phyloP scores from a whole-genome alignment of 1,284 basidiomycete genomes.

The Naganishia albida region DNA sequence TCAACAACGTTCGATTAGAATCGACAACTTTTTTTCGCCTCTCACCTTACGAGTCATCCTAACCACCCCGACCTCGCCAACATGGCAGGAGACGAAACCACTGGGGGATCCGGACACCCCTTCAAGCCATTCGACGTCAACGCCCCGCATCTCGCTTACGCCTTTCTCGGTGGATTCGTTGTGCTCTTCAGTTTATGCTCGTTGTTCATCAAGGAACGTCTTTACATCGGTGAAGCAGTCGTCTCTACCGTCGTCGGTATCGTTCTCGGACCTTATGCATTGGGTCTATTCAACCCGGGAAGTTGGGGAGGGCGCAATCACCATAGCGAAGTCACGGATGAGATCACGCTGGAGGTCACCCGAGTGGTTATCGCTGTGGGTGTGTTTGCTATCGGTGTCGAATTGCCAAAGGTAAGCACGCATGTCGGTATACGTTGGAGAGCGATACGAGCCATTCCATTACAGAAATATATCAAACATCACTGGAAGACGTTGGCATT shows the following conservation, averaged over 20 bases:
- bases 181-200: constrained; percentile 70
- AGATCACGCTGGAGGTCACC: constrained; percentile 84
- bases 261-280: constrained; percentile 72
- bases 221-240: constrained; percentile 96
- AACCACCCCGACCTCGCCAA: not conserved
- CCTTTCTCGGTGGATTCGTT: constrained; percentile 78
- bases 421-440: not conserved
- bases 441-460: not conserved
- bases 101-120: constrained; percentile 17
- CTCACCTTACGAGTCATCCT: not conserved
- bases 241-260: constrained; percentile 94
- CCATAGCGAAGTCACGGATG: constrained; percentile 62
- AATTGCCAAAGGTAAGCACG: constrained; percentile 70
- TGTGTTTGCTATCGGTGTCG: constrained; percentile 97
- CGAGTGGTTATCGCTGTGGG: constrained; percentile 95
- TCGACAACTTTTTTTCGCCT: not conserved
- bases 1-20: not conserved
- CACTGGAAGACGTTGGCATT: constrained; percentile 90
- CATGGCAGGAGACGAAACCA: constrained; percentile 19
- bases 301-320: constrained; percentile 66
- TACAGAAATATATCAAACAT: constrained; percentile 73
- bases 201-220: constrained; percentile 84
- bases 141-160: constrained; percentile 63
- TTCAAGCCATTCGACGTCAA: constrained; percentile 54
- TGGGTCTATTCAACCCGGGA: constrained; percentile 81